Conservation (phyloP, 495 filamentous ascomycete species). For the Lasiosphaeris hirsuta region DNA sequence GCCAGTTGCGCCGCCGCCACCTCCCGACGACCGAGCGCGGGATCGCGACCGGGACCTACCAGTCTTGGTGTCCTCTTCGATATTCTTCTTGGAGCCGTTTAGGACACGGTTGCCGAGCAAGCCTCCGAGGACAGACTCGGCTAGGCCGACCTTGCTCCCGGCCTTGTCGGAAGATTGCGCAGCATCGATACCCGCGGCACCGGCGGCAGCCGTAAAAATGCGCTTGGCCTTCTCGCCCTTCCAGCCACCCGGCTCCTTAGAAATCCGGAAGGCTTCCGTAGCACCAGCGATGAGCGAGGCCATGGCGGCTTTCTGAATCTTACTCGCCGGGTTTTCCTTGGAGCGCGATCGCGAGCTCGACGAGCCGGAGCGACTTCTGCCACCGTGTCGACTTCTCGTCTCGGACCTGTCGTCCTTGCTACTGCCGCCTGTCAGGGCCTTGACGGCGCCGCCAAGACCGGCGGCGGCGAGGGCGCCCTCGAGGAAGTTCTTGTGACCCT, state of each 20-base stretch:
- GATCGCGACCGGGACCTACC: slow-evolving; percentile 50
- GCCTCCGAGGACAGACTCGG: slow-evolving; percentile 81
- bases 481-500: slow-evolving; percentile 65
- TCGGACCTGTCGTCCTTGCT: slow-evolving; percentile 52
- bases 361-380: slow-evolving; percentile 46
- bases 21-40: slow-evolving; percentile 48
- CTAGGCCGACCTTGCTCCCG: slow-evolving; percentile 60
- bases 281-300: slow-evolving; percentile 83
- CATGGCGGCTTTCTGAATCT: slow-evolving; percentile 79
- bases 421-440: slow-evolving; percentile 43
- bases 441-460: slow-evolving; percentile 62
- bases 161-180: slow-evolving; percentile 67
- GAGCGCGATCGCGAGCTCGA: slow-evolving; percentile 42
- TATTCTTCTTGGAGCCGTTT: slow-evolving; percentile 66
- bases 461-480: slow-evolving; percentile 66
- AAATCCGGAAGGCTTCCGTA: slow-evolving; percentile 79
- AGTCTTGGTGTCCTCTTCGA: slow-evolving; percentile 51
- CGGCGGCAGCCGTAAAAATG: slow-evolving; percentile 79
- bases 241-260: slow-evolving; percentile 82
- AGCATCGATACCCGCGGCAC: slow-evolving; percentile 79
- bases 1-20: slow-evolving; percentile 45
- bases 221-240: slow-evolving; percentile 82
- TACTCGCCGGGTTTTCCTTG: slow-evolving; percentile 52
- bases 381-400: slow-evolving; percentile 44
- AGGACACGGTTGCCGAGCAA: slow-evolving; percentile 76